phyloP scores from a whole-genome alignment of 2,329 filamentous ascomycete species.

The Cadophora sp. region DNA sequence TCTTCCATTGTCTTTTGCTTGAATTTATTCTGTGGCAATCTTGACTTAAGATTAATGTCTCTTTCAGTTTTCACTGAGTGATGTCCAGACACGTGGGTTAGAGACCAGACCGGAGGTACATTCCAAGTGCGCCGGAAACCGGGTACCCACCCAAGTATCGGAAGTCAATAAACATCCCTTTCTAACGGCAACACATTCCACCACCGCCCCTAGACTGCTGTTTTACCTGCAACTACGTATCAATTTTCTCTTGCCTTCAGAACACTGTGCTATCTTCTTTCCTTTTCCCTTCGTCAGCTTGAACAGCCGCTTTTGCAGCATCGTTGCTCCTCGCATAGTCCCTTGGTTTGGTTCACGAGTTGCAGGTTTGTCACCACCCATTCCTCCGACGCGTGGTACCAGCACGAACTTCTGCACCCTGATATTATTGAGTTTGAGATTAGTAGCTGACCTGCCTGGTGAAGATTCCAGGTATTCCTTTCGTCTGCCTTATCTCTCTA shows the following conservation, averaged over 20 bases:
- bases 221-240: constrained; percentile 7
- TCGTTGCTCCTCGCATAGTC: constrained; percentile 10
- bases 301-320: background rate
- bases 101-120: background rate
- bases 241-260: constrained; percentile 8
- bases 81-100: background rate
- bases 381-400: background rate
- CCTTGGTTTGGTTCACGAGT: background rate
- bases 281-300: background rate
- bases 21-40: background rate
- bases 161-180: constrained; percentile 16
- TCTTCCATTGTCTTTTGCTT: background rate
- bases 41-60: background rate
- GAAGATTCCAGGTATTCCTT: background rate
- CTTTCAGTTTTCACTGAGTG: background rate
- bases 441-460: background rate
- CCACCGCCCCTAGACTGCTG: constrained; percentile 12
- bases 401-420: background rate
- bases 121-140: constrained; percentile 1
- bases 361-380: background rate
- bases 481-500: background rate
- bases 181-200: constrained; percentile 7
- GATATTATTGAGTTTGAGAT: background rate
- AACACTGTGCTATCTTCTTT: constrained; percentile 4
- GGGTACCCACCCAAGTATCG: background rate